Percentiles rank a stretch among this genome's conserved stretches.
Conservation (phyloP, 176 grass and related monocot species). For the Rhynchospora tenuis region DNA sequence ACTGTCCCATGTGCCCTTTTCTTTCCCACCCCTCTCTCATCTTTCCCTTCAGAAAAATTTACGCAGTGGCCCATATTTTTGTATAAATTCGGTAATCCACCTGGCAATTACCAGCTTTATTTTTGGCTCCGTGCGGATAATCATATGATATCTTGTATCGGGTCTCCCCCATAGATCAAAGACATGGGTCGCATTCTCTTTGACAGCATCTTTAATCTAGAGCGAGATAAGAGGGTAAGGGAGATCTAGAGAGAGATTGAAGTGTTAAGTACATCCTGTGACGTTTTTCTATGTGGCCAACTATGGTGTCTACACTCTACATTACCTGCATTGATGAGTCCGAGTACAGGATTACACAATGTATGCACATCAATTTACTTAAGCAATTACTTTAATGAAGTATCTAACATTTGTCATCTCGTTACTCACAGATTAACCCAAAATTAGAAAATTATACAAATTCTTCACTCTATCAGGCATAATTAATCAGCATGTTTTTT, state of each 20-base stretch:
- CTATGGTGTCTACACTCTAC: neutral
- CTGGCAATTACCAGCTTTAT: constrained; percentile 7
- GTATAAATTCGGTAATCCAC: neutral
- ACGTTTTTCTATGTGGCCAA: neutral
- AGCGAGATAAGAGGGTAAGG: neutral
- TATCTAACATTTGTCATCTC: neutral
- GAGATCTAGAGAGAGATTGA: neutral
- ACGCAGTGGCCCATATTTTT: constrained; percentile 12
- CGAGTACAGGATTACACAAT: neutral
- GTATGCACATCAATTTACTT: no score
- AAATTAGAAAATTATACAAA: no score
- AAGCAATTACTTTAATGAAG: no score
- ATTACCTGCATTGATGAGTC: neutral
- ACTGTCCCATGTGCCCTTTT: constrained; percentile 26
- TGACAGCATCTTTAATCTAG: constrained; percentile 7
- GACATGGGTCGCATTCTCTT: constrained; percentile 23
- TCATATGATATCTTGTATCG: neutral
- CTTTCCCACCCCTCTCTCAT: neutral
- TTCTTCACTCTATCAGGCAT: no score
- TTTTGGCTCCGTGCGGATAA: constrained; percentile 26
- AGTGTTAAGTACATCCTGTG: neutral
- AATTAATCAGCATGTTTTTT: no score
- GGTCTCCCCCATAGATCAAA: neutral
- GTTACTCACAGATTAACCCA: neutral
- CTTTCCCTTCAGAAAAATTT: neutral